Evolutionary conservation across 2,329 filamentous ascomycete genomes (phyloP).

Genomic region (Exophiala sp.): DNA sequence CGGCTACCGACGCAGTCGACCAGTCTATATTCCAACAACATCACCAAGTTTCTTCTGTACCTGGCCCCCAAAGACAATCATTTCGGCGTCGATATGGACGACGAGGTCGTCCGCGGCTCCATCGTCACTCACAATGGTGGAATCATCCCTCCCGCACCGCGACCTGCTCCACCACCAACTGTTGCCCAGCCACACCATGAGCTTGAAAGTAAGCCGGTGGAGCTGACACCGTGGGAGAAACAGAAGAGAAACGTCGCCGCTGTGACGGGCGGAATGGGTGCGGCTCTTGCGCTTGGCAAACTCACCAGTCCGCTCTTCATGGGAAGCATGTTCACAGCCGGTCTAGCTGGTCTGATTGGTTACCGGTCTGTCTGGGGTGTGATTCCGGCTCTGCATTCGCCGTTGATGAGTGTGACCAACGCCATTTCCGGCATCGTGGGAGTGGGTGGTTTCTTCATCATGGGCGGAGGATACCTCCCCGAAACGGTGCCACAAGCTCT

Average conservation of each 20-base stretch:
- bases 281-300: slow-evolving; percentile 70
- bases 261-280: slow-evolving; percentile 71
- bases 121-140: slow-evolving; percentile 76
- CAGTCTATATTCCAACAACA: slow-evolving; percentile 88
- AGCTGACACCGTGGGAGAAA: slow-evolving; percentile 76
- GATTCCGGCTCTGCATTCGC: slow-evolving; percentile 73
- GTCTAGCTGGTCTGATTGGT: slow-evolving; percentile 75
- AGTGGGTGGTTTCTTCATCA: slow-evolving; percentile 79
- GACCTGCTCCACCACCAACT: slow-evolving; percentile 55
- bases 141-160: slow-evolving; percentile 68
- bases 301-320: slow-evolving; percentile 78
- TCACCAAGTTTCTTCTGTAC: slow-evolving; percentile 79
- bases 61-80: slow-evolving; percentile 71
- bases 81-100: slow-evolving; percentile 72
- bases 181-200: slow-evolving; percentile 49
- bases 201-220: slow-evolving; percentile 54
- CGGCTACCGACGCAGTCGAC: slow-evolving; percentile 82
- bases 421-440: slow-evolving; percentile 87
- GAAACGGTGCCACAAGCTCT: slow-evolving; percentile 72
- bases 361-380: slow-evolving; percentile 89
- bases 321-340: slow-evolving; percentile 79
- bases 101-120: slow-evolving; percentile 78
- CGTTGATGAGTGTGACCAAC: slow-evolving; percentile 88
- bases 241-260: slow-evolving; percentile 67
- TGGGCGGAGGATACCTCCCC: slow-evolving; percentile 73